These are phyloP conservation scores for Collybia sordida DNA, from an alignment of 768 basidiomycete species.

Conservation along the genomic window DNA sequence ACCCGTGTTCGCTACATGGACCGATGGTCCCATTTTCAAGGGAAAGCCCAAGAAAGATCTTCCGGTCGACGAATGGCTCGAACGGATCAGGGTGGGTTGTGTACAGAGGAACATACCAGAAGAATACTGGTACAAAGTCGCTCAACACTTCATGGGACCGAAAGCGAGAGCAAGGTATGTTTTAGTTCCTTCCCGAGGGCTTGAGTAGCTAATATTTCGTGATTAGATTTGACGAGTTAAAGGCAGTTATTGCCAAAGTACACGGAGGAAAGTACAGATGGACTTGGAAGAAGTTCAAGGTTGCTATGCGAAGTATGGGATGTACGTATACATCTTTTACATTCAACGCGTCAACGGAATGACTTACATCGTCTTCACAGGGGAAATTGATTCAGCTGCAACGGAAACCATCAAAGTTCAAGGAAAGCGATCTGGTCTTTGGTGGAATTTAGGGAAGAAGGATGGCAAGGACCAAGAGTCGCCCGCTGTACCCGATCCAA, in stretches of 20 bases:
- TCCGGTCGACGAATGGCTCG: conserved; percentile 72
- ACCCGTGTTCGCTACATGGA: conserved; percentile 66
- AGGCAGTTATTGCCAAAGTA: conserved; percentile 70
- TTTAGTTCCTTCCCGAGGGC: not conserved
- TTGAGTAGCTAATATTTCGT: not conserved
- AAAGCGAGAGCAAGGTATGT: conserved; percentile 60
- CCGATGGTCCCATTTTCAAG: conserved; percentile 61
- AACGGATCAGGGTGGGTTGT: conserved; percentile 72
- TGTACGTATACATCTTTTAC: conserved; percentile 47
- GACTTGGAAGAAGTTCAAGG: conserved; percentile 82
- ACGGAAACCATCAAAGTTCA: conserved; percentile 47
- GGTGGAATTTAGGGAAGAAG: conserved; percentile 38
- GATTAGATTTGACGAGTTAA: conserved; percentile 60
- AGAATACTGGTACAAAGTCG: conserved; percentile 83
- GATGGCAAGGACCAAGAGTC: conserved; percentile 30
- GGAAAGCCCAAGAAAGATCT: conserved; percentile 71
- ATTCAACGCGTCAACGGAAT: not conserved
- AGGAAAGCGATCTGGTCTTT: conserved; percentile 12
- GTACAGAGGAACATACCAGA: conserved; percentile 68
- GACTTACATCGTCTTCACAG: conserved; percentile 30
- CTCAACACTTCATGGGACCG: conserved; percentile 71
- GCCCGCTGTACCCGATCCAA: no score
- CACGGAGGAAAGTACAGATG: conserved; percentile 78
- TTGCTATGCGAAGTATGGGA: conserved; percentile 80
- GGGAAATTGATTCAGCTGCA: conserved; percentile 61